Base-by-base conservation (phyloP, 2,329 filamentous ascomycete genomes). In the Colletotrichum cuscutae region DNA sequence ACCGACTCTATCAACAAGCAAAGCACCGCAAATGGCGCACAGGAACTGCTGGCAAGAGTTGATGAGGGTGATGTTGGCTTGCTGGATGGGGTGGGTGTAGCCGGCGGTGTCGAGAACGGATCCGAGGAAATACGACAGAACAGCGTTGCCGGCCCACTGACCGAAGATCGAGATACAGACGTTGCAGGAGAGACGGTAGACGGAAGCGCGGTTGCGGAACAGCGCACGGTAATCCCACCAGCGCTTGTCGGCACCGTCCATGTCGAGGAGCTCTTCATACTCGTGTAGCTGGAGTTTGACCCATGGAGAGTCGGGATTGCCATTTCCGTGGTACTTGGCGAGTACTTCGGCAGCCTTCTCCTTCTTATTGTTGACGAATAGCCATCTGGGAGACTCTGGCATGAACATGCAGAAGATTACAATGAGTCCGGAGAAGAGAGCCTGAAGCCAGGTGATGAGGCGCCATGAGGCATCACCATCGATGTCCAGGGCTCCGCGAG, bases 81-180 rank as follows among this genome's bases (percentile, higher is more conserved):
- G 83, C 24, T 76, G 68, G 35, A 79, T 77, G 64, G 77, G 76
- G 59, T 82, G 78, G 1, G 78, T 83, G 75, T 87, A 83, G 24
- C 89, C 89, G 59, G 87, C 87, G 3, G 85, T 86, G 65, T 85
- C 81, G 60, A 90, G 82, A 32, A 89, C 85, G 64, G 86, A 78
- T 9, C 75, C 77, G 24, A 89, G 82, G 79, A 88, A 89, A 78
- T 89, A 89, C 6, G 85, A 86, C 22, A 69, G 75, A 8, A 80
- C 82, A 42, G 79, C 81, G 65, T 84, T 83, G 61, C 82, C 85
- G 30, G 84, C 82, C 83, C 84, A 88, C 77, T 89, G 85, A 4
- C 82, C 83, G 64, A 88, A 86, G 62, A 85, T 81, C 7, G 82
- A 80, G 26, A 86, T 80, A 32, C 81, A 78, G 49, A 82, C 80